These are phyloP conservation scores for Septoria petroselini DNA, from an alignment of 2,329 filamentous ascomycete species.

Conservation along the genomic window DNA sequence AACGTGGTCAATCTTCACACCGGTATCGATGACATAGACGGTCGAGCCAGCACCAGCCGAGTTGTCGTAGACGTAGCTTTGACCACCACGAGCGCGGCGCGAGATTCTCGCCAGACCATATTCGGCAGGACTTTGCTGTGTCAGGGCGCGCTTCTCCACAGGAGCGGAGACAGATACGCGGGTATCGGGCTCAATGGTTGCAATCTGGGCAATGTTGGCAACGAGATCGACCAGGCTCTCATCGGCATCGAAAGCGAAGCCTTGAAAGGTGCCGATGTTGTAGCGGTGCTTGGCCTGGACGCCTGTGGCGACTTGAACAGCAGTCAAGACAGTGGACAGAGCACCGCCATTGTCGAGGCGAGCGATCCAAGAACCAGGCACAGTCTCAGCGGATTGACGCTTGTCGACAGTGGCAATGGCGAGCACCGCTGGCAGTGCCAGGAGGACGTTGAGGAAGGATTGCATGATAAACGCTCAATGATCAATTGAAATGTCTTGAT, in stretches of 20 bases:
- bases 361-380: conserved; percentile 27
- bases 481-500: not conserved
- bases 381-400: conserved; percentile 19
- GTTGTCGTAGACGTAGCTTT: conserved; percentile 23
- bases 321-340: conserved; percentile 18
- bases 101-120: conserved; percentile 30
- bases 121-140: conserved; percentile 23
- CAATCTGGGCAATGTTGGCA: conserved; percentile 32
- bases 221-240: conserved; percentile 37
- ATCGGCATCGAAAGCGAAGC: conserved; percentile 39
- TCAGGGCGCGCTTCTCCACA: conserved; percentile 19
- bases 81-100: conserved; percentile 26
- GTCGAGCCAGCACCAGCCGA: conserved; percentile 18
- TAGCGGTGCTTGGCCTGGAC: conserved; percentile 35
- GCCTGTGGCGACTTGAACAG: conserved; percentile 17
- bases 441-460: conserved; percentile 25
- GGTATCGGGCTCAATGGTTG: conserved; percentile 43
- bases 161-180: conserved; percentile 36
- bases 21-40: conserved; percentile 32
- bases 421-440: conserved; percentile 25
- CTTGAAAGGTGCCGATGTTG: conserved; percentile 40
- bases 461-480: conserved; percentile 17
- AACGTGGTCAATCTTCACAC: conserved; percentile 28
- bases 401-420: conserved; percentile 23
- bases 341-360: conserved; percentile 19